Percentiles rank a stretch among this genome's conserved stretches.
Conservation (phyloP, 805 yeast genomes). For the Lipomyces spencermartinsiae region DNA sequence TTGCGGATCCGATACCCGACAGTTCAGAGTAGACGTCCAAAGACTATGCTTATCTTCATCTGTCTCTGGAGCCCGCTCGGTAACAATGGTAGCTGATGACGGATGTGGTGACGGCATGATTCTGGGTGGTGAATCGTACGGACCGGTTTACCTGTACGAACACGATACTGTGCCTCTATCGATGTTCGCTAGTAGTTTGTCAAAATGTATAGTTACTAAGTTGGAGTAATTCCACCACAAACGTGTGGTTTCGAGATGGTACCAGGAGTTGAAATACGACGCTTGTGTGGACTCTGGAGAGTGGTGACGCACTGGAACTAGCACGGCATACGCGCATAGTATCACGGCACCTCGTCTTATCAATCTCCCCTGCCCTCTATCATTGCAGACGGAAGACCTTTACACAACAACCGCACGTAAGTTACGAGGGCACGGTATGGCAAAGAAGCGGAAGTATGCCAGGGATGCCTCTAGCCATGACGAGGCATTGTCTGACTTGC, state of each 20-base stretch:
- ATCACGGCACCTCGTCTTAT: background rate
- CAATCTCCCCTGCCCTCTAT: background rate
- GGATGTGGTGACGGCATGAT: conserved; percentile 21
- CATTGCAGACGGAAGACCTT: background rate
- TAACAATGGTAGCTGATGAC: conserved; percentile 33
- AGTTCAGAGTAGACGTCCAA: conserved; percentile 34
- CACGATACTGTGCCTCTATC: background rate
- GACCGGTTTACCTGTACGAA: background rate
- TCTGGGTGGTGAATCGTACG: background rate
- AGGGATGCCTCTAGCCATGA: background rate
- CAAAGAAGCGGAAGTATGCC: conserved; percentile 7
- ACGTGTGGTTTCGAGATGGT: background rate
- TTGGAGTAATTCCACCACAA: background rate
- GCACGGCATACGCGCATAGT: background rate
- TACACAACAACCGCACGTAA: background rate
- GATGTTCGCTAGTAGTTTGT: background rate
- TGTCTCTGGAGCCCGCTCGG: conserved; percentile 38
- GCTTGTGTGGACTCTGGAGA: background rate
- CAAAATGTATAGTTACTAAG: background rate
- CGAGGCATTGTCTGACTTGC: background rate
- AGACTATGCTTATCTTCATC: conserved; percentile 34
- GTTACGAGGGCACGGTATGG: background rate
- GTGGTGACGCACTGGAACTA: background rate
- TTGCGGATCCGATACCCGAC: conserved; percentile 55
- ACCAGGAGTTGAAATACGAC: background rate